These are phyloP conservation scores for Aspergillus jensenii DNA, from an alignment of 2,329 filamentous ascomycete genomes.

Conservation along the genomic window DNA sequence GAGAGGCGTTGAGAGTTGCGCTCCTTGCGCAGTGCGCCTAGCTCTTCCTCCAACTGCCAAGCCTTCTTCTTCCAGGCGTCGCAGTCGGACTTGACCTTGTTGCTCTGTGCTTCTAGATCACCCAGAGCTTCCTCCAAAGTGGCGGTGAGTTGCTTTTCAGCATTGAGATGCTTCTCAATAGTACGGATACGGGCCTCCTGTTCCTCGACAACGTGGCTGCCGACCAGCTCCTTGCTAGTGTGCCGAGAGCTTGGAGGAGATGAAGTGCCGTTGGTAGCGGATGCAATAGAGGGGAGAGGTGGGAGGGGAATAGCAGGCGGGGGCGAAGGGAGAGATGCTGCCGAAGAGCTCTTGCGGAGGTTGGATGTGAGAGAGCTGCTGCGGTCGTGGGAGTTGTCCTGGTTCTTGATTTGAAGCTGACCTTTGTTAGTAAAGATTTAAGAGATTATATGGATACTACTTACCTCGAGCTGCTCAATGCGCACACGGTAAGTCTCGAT, in stretches of 20 bases:
- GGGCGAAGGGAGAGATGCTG: conserved; percentile 83
- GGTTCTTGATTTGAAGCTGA: conserved; percentile 45
- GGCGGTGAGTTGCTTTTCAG: conserved; percentile 93
- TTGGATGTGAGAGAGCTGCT: conserved; percentile 64
- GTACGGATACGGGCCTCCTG: conserved; percentile 92
- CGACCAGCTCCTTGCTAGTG: conserved; percentile 75
- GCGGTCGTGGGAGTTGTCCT: conserved; percentile 50
- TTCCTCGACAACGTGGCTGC: conserved; percentile 85
- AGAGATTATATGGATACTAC: conserved; percentile 20
- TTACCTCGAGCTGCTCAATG: conserved; percentile 74
- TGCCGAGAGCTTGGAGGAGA: conserved; percentile 66
- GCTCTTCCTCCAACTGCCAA: conserved; percentile 67
- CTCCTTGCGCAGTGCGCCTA: conserved; percentile 57
- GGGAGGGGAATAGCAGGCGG: conserved; percentile 95
- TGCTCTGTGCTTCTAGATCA: conserved; percentile 87
- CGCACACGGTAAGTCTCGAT: conserved; percentile 56
- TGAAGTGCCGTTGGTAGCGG: conserved; percentile 51
- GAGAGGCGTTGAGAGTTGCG: conserved; percentile 60
- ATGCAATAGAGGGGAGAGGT: conserved; percentile 69
- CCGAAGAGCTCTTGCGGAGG: conserved; percentile 80
- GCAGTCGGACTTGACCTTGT: conserved; percentile 86
- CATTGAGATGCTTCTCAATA: conserved; percentile 93
- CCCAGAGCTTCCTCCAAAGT: conserved; percentile 94
- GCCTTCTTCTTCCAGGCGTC: conserved; percentile 90
- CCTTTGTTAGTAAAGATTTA: conserved; percentile 18